Conservation (phyloP, 2,329 filamentous ascomycete genomes). For the Arthrinium puccinioides region DNA sequence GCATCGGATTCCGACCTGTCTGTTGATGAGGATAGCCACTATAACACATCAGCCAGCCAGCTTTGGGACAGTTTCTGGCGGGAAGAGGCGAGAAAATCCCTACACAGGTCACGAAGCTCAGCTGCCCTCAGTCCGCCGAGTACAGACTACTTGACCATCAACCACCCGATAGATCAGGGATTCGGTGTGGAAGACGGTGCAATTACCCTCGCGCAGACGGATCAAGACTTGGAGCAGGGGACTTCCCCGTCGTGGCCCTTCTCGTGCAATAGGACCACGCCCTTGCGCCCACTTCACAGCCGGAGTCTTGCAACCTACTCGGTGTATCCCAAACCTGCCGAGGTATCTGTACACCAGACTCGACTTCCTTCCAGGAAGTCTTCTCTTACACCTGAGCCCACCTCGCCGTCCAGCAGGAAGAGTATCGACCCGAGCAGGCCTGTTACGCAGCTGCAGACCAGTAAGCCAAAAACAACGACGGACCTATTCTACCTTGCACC, state of each 20-base stretch:
- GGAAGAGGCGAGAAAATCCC: conserved; percentile 7
- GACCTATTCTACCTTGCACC: conserved; percentile 8
- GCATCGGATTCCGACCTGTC: conserved; percentile 45
- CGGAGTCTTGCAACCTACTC: conserved; percentile 23
- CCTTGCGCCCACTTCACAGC: conserved; percentile 9
- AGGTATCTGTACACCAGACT: conserved; percentile 7
- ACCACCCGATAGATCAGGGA: conserved; percentile 5
- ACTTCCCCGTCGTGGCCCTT: conserved; percentile 5
- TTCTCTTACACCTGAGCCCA: conserved; percentile 17
- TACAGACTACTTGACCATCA: conserved; percentile 13
- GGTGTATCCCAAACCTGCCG: conserved; percentile 31
- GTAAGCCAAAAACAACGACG: conserved; percentile 11
- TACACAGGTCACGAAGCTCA: conserved; percentile 2
- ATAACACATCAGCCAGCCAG: conserved; percentile 35
- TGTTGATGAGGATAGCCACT: conserved; percentile 42
- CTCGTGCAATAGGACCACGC: conserved; percentile 1
- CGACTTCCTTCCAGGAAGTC: conserved; percentile 26
- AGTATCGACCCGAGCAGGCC: conserved; percentile 18
- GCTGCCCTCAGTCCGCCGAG: not conserved
- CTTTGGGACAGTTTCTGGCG: conserved; percentile 48
- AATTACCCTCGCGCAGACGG: conserved; percentile 12
- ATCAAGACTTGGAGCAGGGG: conserved; percentile 6
- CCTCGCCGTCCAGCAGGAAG: too few relatives aligned
- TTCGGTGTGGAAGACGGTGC: conserved; percentile 15
- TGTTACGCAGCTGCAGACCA: conserved; percentile 11